Percentiles rank a stretch among this genome's conserved stretches.
Conservation (phyloP, 768 basidiomycete genomes). For the Calocybe cyanea region DNA sequence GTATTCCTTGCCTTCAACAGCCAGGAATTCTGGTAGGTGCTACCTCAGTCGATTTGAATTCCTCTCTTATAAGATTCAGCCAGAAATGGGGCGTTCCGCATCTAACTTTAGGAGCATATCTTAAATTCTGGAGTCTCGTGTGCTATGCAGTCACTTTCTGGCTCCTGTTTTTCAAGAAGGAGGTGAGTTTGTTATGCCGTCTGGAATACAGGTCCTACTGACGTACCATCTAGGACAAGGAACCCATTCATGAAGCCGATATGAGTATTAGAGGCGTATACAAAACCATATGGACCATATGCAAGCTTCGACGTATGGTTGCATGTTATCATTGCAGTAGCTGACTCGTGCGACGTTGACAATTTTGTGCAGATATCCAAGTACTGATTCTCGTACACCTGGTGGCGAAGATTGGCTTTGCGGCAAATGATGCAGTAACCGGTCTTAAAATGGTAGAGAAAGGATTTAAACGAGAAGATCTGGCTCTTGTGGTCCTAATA, state of each 20-base stretch:
- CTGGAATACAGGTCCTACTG: not conserved
- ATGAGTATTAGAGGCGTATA: constrained; percentile 91
- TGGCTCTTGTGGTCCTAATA: constrained; percentile 91
- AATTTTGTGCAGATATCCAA: constrained; percentile 74
- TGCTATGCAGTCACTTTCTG: constrained; percentile 87
- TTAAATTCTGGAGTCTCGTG: constrained; percentile 80
- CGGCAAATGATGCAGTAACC: constrained; percentile 89
- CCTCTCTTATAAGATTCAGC: constrained; percentile 28
- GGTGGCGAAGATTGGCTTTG: constrained; percentile 92
- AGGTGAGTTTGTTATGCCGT: constrained; percentile 45
- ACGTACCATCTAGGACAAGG: constrained; percentile 50
- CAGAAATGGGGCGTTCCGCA: constrained; percentile 75
- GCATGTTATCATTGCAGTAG: not conserved
- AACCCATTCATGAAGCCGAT: constrained; percentile 68
- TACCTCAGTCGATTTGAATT: not conserved
- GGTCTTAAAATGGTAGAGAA: constrained; percentile 95
- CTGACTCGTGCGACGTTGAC: constrained; percentile 1
- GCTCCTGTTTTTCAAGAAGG: constrained; percentile 84
- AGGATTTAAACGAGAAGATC: constrained; percentile 90
- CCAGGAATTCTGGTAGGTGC: constrained; percentile 76
- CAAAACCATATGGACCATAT: constrained; percentile 91
- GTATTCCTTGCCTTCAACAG: constrained; percentile 97
- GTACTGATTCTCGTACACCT: constrained; percentile 81
- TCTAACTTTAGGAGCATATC: constrained; percentile 70
- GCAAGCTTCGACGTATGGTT: constrained; percentile 80